Percentiles rank a stretch among this genome's conserved stretches.
Evolutionary conservation across 805 yeast species (phyloP).

Genomic region (Blastobotrys attinorum): DNA sequence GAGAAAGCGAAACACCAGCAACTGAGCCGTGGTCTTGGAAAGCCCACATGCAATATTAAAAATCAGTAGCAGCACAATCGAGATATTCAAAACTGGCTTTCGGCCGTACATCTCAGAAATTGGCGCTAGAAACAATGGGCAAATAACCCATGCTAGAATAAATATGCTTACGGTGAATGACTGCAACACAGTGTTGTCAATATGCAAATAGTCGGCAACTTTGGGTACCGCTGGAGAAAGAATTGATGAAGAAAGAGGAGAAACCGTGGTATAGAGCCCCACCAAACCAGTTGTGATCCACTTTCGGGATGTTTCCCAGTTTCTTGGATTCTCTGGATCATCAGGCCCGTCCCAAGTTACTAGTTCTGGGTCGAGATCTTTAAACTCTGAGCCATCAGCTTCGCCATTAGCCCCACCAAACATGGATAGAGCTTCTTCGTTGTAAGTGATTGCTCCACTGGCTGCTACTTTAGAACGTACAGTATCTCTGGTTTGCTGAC

Average conservation of each 20-base stretch:
- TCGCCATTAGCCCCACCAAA: constrained; percentile 2
- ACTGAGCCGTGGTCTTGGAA: constrained; percentile 45
- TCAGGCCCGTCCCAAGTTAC: constrained; percentile 60
- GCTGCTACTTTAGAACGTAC: constrained; percentile 31
- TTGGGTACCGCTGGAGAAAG: constrained; percentile 50
- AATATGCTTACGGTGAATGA: constrained; percentile 54
- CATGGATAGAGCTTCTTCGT: constrained; percentile 9
- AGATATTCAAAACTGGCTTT: constrained; percentile 42
- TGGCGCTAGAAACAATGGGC: constrained; percentile 61
- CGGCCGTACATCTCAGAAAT: constrained; percentile 62
- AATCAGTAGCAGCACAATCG: constrained; percentile 38
- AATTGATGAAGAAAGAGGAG: constrained; percentile 58
- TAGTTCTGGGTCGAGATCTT: constrained; percentile 51
- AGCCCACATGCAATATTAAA: constrained; percentile 51
- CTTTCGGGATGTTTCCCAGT: constrained; percentile 44
- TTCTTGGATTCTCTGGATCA: constrained; percentile 58
- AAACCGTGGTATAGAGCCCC: constrained; percentile 46
- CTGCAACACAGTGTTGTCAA: constrained; percentile 35
- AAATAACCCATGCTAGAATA: constrained; percentile 63
- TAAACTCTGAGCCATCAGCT: constrained; percentile 45
- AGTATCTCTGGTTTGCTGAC: constrained; percentile 40
- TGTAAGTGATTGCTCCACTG: constrained; percentile 26
- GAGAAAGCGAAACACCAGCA: constrained; percentile 51
- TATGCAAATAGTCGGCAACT: constrained; percentile 39
- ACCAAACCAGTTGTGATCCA: constrained; percentile 39